A percentile compares a stretch with the other conserved stretches of the same genome.
These are phyloP conservation scores for Aspergillus brasiliensis DNA, from an alignment of 2,329 filamentous ascomycete species.

Conservation along the genomic window DNA sequence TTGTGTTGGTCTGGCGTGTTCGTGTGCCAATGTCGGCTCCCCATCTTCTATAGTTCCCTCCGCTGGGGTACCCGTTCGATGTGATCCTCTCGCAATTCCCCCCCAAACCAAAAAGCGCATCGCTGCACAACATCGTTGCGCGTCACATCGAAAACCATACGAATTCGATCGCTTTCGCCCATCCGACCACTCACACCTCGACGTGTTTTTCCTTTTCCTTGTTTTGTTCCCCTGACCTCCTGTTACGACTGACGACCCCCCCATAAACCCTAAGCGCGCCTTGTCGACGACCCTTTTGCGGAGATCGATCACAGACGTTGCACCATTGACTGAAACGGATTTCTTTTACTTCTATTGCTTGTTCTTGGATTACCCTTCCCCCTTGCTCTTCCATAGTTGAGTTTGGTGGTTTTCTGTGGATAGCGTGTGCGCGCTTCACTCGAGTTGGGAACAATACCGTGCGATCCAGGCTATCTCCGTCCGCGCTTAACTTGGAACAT, in stretches of 20 bases:
- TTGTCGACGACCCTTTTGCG: conserved; percentile 2
- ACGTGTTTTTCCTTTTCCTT: conserved; percentile 24
- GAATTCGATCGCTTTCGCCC: conserved; percentile 22
- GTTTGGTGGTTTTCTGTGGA: not conserved
- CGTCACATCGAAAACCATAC: conserved; percentile 24
- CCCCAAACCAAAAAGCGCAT: conserved; percentile 5
- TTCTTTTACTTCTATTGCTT: not conserved
- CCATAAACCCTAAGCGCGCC: conserved; percentile 14
- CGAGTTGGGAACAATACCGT: not conserved
- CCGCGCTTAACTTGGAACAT: conserved; percentile 1
- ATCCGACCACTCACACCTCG: conserved; percentile 27
- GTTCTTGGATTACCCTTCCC: not conserved
- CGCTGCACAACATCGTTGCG: conserved; percentile 13
- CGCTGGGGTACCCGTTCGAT: conserved; percentile 17
- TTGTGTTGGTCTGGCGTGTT: conserved; percentile 33
- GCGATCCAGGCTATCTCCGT: conserved; percentile 3
- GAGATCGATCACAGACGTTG: conserved; percentile 10
- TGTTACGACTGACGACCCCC: conserved; percentile 28
- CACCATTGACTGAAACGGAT: conserved; percentile 13
- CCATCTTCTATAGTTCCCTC: conserved; percentile 16
- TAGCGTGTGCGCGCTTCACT: conserved; percentile 12
- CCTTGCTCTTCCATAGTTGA: not conserved
- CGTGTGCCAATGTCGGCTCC: conserved; percentile 24
- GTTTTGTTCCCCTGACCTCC: conserved; percentile 11
- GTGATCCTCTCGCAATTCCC: conserved; percentile 17